Evolutionary conservation across 345 rosid species (phyloP).

Genomic region (Pistacia integerrima): DNA sequence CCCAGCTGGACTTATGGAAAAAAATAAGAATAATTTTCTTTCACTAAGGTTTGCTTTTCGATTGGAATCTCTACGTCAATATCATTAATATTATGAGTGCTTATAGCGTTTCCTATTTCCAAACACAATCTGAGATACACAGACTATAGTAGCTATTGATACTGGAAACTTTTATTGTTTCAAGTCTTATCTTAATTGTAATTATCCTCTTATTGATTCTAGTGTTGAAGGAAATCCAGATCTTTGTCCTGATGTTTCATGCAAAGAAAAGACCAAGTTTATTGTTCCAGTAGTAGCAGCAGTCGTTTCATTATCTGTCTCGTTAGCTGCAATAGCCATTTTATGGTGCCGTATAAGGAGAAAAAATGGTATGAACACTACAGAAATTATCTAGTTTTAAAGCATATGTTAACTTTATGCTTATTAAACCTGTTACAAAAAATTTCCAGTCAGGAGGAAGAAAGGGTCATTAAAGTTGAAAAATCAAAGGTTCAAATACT

Average conservation of each 20-base stretch:
- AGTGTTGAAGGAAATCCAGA: conserved; percentile 46
- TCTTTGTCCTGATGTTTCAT: conserved; percentile 42
- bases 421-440: not conserved
- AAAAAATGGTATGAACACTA: conserved; percentile 23
- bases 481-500: conserved; percentile 20
- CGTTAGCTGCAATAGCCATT: conserved; percentile 24
- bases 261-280: conserved; percentile 25
- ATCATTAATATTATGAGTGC: too few relatives aligned
- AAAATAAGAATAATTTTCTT: conserved; percentile 32
- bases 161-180: not conserved
- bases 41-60: conserved; percentile 35
- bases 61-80: too few relatives aligned
- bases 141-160: not conserved
- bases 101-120: too few relatives aligned
- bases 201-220: not conserved
- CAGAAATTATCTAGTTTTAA: not conserved
- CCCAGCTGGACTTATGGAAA: conserved; percentile 44
- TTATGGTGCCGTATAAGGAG: conserved; percentile 31
- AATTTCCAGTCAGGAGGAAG: not conserved
- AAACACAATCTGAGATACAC: too few relatives aligned
- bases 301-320: conserved; percentile 26
- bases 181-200: too few relatives aligned
- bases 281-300: conserved; percentile 37
- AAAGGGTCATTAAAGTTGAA: conserved; percentile 19
- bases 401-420: not conserved